These are phyloP conservation scores for Euphorbia celastroides DNA, from an alignment of 441 rosid species.

Conservation along the genomic window DNA sequence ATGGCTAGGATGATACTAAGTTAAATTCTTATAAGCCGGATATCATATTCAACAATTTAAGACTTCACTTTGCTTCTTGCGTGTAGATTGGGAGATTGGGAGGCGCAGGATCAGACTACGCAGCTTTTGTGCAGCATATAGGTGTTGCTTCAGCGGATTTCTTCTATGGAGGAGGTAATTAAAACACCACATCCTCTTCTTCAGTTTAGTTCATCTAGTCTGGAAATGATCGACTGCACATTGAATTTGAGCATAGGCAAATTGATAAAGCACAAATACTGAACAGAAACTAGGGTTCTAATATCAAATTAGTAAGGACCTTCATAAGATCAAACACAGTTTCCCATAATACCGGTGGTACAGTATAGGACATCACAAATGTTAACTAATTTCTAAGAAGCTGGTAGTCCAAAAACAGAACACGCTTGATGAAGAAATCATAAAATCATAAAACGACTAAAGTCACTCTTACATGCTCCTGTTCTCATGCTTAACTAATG, in stretches of 20 bases:
- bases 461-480: no score
- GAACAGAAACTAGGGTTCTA: background rate
- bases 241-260: background rate
- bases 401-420: background rate
- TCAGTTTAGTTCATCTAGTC: background rate
- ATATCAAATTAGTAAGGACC: background rate
- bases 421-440: background rate
- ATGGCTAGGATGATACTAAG: constrained; percentile 4
- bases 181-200: constrained; percentile 5
- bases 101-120: constrained; percentile 70
- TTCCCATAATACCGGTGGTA: background rate
- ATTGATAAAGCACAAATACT: no score
- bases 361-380: background rate
- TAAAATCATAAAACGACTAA: no score
- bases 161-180: constrained; percentile 52
- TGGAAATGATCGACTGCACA: background rate
- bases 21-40: constrained; percentile 6
- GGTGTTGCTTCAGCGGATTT: constrained; percentile 67
- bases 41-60: background rate
- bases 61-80: constrained; percentile 14
- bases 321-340: background rate
- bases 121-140: constrained; percentile 76
- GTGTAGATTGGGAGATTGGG: constrained; percentile 66
- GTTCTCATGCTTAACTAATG: constrained; percentile 8
- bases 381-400: no score